Conservation (phyloP, 2,329 filamentous ascomycete genomes). For the Immersiporthe knoxdaviesiana region DNA sequence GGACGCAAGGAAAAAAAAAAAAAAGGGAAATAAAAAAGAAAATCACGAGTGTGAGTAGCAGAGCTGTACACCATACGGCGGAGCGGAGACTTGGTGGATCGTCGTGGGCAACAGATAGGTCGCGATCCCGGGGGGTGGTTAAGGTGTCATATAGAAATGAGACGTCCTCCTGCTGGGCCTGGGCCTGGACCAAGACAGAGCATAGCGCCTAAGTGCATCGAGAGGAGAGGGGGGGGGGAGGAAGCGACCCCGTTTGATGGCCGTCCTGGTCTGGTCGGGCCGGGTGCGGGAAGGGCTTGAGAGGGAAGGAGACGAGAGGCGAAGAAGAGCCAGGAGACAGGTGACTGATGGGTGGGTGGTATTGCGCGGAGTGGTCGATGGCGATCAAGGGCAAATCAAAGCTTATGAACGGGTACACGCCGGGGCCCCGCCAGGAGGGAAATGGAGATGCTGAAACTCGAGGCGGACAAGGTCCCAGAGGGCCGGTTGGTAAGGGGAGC, state of each 20-base stretch:
- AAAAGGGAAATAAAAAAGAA: background rate
- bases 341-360: background rate
- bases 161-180: slow-evolving; percentile 20
- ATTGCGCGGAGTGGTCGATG: slow-evolving; percentile 13
- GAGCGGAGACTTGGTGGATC: slow-evolving; percentile 21
- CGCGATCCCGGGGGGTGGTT: background rate
- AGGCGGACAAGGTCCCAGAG: slow-evolving; percentile 17
- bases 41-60: slow-evolving; percentile 11
- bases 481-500: slow-evolving; percentile 11
- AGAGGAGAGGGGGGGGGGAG: no score
- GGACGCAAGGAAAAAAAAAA: background rate
- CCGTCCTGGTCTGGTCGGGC: slow-evolving; percentile 8
- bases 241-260: slow-evolving; percentile 18
- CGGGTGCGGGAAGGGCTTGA: background rate
- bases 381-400: slow-evolving; percentile 22
- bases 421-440: slow-evolving; percentile 21
- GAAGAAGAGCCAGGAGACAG: background rate
- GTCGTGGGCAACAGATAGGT: slow-evolving; percentile 7
- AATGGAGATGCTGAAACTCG: slow-evolving; percentile 28
- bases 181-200: slow-evolving; percentile 26
- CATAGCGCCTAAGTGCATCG: slow-evolving; percentile 23
- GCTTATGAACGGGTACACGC: slow-evolving; percentile 3
- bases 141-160: slow-evolving; percentile 19
- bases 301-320: background rate
- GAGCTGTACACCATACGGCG: background rate